Conservation (phyloP, 352 stramenopile genomes). For the Peronosclerospora sorghi region DNA sequence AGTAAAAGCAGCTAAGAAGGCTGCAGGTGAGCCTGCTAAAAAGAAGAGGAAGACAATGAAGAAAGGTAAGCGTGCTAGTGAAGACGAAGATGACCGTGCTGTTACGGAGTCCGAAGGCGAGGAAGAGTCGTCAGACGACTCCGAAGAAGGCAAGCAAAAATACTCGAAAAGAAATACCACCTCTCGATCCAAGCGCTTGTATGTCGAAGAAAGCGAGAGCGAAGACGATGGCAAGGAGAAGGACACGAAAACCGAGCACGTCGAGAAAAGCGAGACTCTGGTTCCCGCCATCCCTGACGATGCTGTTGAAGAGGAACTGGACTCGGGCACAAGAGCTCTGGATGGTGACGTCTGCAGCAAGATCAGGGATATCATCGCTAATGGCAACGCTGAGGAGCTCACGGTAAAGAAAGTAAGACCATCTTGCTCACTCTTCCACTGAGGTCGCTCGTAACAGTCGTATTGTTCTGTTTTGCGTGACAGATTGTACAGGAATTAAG, state of each 20-base stretch:
- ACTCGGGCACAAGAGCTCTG: constrained; percentile 16
- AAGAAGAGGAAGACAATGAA: constrained; percentile 38
- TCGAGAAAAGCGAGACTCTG: too few species aligned
- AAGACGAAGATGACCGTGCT: constrained; percentile 31
- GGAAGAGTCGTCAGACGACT: constrained; percentile 58
- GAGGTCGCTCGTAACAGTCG: too few species aligned
- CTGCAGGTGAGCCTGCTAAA: constrained; percentile 14
- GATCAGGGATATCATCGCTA: constrained; percentile 68
- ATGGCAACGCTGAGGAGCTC: constrained; percentile 63
- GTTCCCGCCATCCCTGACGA: constrained; percentile 8
- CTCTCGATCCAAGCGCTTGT: constrained; percentile 18
- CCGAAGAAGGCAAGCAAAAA: constrained; percentile 35
- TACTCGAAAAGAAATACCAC: constrained; percentile 25
- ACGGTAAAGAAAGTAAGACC: constrained; percentile 70
- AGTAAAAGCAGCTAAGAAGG: constrained; percentile 13
- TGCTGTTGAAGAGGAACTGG: constrained; percentile 10
- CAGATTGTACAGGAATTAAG: constrained; percentile 69
- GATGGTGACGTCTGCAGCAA: constrained; percentile 43
- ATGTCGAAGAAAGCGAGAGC: constrained; percentile 16
- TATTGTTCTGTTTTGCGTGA: not conserved
- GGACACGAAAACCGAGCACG: too few species aligned
- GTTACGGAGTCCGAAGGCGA: constrained; percentile 41
- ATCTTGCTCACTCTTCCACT: not conserved
- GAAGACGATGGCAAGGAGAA: constrained; percentile 8
- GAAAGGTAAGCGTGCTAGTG: constrained; percentile 18